Conservation (phyloP, 2,329 filamentous ascomycete genomes). For the Exserohilum turcica region DNA sequence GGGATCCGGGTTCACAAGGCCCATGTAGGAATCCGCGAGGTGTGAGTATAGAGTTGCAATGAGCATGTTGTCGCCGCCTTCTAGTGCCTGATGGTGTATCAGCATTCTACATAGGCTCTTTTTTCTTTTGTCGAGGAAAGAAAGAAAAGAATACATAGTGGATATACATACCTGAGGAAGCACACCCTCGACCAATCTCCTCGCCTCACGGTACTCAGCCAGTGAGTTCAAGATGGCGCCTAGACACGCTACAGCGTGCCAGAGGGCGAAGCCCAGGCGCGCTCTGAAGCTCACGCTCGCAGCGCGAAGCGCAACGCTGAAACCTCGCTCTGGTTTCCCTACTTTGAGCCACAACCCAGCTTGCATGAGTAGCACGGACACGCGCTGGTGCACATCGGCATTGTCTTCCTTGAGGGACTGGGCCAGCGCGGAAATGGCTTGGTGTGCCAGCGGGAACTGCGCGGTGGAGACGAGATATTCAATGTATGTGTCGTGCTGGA, state of each 20-base stretch:
- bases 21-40: conserved; percentile 79
- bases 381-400: conserved; percentile 69
- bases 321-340: conserved; percentile 73
- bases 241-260: conserved; percentile 71
- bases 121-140: too few species aligned
- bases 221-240: conserved; percentile 71
- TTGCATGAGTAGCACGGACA: conserved; percentile 75
- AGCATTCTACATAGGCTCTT: neutral
- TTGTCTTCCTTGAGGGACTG: conserved; percentile 58
- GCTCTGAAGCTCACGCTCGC: conserved; percentile 74
- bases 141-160: neutral
- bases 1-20: conserved; percentile 64
- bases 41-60: conserved; percentile 70
- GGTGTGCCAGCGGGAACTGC: conserved; percentile 60
- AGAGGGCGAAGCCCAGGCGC: conserved; percentile 70
- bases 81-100: conserved; percentile 55
- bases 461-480: conserved; percentile 62
- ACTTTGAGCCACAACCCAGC: conserved; percentile 70
- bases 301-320: conserved; percentile 77
- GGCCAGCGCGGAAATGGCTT: conserved; percentile 59
- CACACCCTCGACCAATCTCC: conserved; percentile 67
- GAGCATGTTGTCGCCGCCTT: conserved; percentile 67
- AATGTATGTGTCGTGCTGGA: conserved; percentile 64
- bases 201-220: conserved; percentile 71
- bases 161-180: conserved; percentile 67